These are phyloP conservation scores for Sistotremastrum niveocremeum DNA, from an alignment of 768 basidiomycete species.

Conservation along the genomic window DNA sequence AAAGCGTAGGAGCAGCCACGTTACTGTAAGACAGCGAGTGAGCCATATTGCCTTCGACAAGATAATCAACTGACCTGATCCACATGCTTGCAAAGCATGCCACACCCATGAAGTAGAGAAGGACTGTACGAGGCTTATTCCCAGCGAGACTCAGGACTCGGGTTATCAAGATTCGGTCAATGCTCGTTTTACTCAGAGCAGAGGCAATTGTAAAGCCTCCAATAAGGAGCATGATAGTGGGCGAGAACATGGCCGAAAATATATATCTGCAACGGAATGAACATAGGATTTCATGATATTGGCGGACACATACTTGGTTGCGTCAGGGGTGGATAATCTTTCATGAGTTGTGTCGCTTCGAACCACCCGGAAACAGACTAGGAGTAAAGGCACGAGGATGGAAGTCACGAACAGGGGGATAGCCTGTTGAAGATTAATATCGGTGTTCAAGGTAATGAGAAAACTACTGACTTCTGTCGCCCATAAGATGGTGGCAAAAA, in stretches of 20 bases:
- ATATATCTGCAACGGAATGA: conserved; percentile 45
- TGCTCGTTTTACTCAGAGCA: conserved; percentile 88
- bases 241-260: conserved; percentile 92
- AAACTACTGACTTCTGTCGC: conserved; percentile 68
- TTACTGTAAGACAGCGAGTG: conserved; percentile 39
- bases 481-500: conserved; percentile 89
- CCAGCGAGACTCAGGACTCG: conserved; percentile 85
- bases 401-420: conserved; percentile 98
- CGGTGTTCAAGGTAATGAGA: background rate
- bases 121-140: conserved; percentile 68
- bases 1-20: conserved; percentile 93
- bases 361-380: conserved; percentile 76
- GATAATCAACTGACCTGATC: conserved; percentile 54
- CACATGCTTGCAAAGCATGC: conserved; percentile 99
- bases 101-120: conserved; percentile 91
- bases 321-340: conserved; percentile 46
- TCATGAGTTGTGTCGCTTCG: conserved; percentile 38
- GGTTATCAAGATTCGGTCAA: conserved; percentile 86
- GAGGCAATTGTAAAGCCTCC: conserved; percentile 98
- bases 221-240: conserved; percentile 96
- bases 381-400: conserved; percentile 71
- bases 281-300: conserved; percentile 1
- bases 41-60: background rate
- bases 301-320: conserved; percentile 53
- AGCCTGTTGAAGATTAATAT: conserved; percentile 36